phyloP scores from a whole-genome alignment of 495 filamentous ascomycete genomes.

The Xylaria flabelliformis region DNA sequence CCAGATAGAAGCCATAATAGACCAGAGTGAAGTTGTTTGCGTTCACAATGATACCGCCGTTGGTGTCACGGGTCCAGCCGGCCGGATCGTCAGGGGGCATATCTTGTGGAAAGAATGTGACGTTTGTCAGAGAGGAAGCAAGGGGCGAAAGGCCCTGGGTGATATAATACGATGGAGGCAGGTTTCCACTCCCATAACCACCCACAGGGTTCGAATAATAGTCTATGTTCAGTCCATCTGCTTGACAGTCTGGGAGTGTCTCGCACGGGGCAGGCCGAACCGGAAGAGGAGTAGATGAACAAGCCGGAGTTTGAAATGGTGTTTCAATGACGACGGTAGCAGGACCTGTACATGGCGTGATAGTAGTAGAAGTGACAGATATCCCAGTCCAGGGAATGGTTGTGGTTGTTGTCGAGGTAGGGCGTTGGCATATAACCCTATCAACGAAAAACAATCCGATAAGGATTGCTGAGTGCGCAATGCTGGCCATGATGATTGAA shows the following conservation, averaged over 20 bases:
- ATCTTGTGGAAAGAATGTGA: constrained; percentile 18
- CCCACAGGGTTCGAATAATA: constrained; percentile 12
- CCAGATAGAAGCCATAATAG: constrained; percentile 13
- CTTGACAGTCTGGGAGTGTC: not conserved
- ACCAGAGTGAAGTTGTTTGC: constrained; percentile 18
- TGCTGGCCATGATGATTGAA: too few relatives aligned
- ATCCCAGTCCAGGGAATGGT: too few relatives aligned
- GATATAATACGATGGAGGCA: constrained; percentile 12
- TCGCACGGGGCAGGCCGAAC: not conserved
- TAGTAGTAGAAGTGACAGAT: not conserved
- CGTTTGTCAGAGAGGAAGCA: constrained; percentile 18
- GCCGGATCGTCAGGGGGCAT: not conserved
- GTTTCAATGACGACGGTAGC: constrained; percentile 12
- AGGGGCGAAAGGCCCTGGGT: constrained; percentile 6
- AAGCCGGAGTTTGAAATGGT: not conserved
- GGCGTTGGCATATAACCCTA: too few relatives aligned
- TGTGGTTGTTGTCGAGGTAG: too few relatives aligned
- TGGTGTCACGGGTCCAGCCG: constrained; percentile 14
- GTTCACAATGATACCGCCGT: constrained; percentile 17
- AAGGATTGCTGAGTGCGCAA: too few relatives aligned
- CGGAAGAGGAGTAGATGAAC: not conserved
- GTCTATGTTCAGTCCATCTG: constrained; percentile 14
- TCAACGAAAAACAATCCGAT: too few relatives aligned
- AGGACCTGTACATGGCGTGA: constrained; percentile 12
- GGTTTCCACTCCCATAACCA: not conserved